phyloP scores from a whole-genome alignment of 2,329 filamentous ascomycete species.

The Aureobasidium pullulans region DNA sequence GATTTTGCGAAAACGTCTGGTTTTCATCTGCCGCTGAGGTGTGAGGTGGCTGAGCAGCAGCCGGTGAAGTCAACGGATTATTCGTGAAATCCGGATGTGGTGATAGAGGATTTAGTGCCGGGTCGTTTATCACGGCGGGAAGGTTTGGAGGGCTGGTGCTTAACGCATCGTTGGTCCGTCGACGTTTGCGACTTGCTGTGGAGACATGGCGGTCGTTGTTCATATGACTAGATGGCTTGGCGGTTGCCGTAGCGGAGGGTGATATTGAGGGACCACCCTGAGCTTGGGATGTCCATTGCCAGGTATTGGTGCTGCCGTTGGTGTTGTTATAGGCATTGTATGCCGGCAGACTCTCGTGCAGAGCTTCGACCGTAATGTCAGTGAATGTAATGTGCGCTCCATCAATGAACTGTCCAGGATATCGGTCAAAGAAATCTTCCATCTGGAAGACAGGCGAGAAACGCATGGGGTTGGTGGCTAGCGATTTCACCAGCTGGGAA shows the following conservation, averaged over 20 bases:
- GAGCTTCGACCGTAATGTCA: constrained; percentile 57
- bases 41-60: background rate
- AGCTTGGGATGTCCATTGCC: constrained; percentile 8
- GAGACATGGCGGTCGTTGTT: background rate
- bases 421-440: constrained; percentile 82
- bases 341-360: constrained; percentile 29
- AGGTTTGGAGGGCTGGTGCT: background rate
- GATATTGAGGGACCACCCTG: background rate
- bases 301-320: background rate
- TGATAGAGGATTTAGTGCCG: constrained; percentile 4
- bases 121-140: constrained; percentile 11
- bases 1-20: constrained; percentile 24
- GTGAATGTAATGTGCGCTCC: constrained; percentile 65
- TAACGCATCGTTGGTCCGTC: constrained; percentile 6
- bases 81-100: background rate
- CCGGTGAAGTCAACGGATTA: background rate
- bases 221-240: background rate
- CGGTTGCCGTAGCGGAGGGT: background rate
- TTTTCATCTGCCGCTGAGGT: background rate
- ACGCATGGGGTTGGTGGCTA: constrained; percentile 61
- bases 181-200: constrained; percentile 5
- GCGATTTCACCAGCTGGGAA: constrained; percentile 66
- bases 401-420: constrained; percentile 64
- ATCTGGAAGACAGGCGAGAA: constrained; percentile 76
- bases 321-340: constrained; percentile 13